Percentiles rank a stretch among this genome's conserved stretches.
Conservation (phyloP, 139 green algal genomes). For the Deuterostichococcus epilithicus region DNA sequence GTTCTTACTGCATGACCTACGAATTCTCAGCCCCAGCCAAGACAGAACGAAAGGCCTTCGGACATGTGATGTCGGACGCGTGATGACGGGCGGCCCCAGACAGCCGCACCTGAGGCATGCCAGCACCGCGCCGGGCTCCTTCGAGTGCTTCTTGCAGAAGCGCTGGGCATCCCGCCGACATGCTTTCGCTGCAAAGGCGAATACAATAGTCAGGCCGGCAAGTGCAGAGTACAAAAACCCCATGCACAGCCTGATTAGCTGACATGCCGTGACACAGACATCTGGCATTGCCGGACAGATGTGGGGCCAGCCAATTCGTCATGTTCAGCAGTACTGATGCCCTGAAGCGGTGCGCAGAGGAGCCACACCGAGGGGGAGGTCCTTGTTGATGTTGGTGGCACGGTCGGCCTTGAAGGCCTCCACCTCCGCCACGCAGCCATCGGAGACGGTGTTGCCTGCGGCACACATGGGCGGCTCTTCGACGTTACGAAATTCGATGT, state of each 20-base stretch:
- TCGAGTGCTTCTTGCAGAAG: slow-evolving; percentile 48
- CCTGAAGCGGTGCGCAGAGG: neutral
- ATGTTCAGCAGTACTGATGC: too few species aligned
- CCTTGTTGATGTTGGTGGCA: slow-evolving; percentile 75
- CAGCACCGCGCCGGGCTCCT: slow-evolving; percentile 49
- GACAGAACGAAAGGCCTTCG: too few species aligned
- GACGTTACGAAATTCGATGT: neutral
- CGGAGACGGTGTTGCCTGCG: slow-evolving; percentile 34
- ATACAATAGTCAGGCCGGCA: too few species aligned
- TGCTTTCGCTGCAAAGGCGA: slow-evolving; percentile 52
- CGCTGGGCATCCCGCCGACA: slow-evolving; percentile 69
- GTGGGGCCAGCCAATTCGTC: too few species aligned
- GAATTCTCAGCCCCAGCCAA: slow-evolving; percentile 8
- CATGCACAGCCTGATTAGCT: too few species aligned
- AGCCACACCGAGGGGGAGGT: slow-evolving; percentile 64
- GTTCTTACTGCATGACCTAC: too few species aligned
- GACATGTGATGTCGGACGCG: too few species aligned
- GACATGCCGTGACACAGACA: too few species aligned
- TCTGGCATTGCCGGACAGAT: too few species aligned
- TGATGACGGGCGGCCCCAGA: too few species aligned
- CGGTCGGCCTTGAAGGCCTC: slow-evolving; percentile 60
- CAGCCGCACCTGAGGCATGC: slow-evolving; percentile 60
- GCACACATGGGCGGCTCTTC: neutral
- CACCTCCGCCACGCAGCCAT: slow-evolving; percentile 64
- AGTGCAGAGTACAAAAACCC: too few species aligned